Conservation (phyloP, 179 eudicot species). For the Spinacia oleracea region DNA sequence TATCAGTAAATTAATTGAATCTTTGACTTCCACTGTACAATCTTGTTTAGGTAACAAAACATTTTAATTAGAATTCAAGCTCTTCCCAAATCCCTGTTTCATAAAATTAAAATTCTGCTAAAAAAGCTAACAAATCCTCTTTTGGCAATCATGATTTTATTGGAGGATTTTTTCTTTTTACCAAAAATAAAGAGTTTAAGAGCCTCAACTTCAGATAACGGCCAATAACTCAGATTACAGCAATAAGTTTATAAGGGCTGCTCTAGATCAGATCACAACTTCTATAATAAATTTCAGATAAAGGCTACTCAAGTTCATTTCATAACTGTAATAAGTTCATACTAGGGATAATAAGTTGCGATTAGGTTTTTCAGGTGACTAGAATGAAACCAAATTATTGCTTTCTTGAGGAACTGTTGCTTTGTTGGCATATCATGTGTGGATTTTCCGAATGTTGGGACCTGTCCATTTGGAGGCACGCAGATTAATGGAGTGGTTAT, state of each 20-base stretch:
- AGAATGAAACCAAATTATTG: not conserved
- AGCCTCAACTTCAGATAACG: not conserved
- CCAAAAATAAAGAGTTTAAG: not conserved
- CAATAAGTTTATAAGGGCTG: no score
- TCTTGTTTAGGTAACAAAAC: no score
- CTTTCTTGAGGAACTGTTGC: no score
- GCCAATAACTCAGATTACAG: not conserved
- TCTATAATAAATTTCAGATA: no score
- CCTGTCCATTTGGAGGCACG: not conserved
- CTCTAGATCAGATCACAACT: no score
- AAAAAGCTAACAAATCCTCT: no score
- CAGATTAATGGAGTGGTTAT: not conserved
- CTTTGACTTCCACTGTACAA: no score
- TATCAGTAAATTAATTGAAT: no score
- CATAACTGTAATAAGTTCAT: not conserved
- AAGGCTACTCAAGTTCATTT: not conserved
- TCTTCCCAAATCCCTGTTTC: no score
- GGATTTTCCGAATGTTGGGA: not conserved
- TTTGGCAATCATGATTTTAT: not conserved
- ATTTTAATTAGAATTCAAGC: no score
- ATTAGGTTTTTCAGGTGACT: not conserved
- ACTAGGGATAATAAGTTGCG: not conserved
- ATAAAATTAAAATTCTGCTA: no score
- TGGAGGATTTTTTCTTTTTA: not conserved
- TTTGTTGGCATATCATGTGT: not conserved